Evolutionary conservation across 257 asterid species (phyloP).

Genomic region (Fraxinus pennsylvanica): DNA sequence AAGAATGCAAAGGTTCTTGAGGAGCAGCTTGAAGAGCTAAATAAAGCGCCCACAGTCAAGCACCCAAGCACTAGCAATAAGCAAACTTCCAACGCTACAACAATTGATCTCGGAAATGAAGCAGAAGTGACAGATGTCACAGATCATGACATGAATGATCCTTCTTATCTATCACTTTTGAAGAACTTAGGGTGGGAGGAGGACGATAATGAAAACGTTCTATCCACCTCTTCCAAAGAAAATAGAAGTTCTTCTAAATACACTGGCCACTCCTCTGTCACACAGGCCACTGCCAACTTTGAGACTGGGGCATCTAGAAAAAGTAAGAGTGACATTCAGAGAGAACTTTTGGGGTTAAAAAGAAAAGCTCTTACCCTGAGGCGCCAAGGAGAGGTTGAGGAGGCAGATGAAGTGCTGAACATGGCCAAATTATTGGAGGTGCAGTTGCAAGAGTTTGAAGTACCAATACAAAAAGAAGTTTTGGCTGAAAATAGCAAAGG

Average conservation of each 20-base stretch:
- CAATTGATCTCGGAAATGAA: constrained; percentile 43
- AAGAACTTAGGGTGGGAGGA: constrained; percentile 91
- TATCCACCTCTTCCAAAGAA: constrained; percentile 27
- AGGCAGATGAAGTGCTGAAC: constrained; percentile 81
- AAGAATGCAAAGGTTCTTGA: constrained; percentile 80
- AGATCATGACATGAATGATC: constrained; percentile 90
- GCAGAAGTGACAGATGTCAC: constrained; percentile 62
- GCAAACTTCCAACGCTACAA: constrained; percentile 26
- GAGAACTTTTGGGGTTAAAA: constrained; percentile 75
- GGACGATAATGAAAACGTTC: constrained; percentile 37
- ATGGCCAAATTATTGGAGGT: constrained; percentile 59
- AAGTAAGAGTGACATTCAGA: constrained; percentile 77
- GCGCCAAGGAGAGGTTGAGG: constrained; percentile 78
- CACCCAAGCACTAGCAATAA: constrained; percentile 35
- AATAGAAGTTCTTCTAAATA: constrained; percentile 19
- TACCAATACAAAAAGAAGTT: constrained; percentile 36
- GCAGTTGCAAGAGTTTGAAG: constrained; percentile 64
- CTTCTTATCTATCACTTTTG: constrained; percentile 73
- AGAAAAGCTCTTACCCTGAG: constrained; percentile 80
- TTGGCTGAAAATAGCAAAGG: constrained; percentile 32
- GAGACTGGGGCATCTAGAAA: constrained; percentile 41
- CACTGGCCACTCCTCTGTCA: constrained; percentile 25
- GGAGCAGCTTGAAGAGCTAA: constrained; percentile 84
- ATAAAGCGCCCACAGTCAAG: constrained; percentile 43
- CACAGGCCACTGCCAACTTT: constrained; percentile 28